These are phyloP conservation scores for Euphorbia pulcherrima DNA, from an alignment of 345 rosid species.

Conservation along the genomic window DNA sequence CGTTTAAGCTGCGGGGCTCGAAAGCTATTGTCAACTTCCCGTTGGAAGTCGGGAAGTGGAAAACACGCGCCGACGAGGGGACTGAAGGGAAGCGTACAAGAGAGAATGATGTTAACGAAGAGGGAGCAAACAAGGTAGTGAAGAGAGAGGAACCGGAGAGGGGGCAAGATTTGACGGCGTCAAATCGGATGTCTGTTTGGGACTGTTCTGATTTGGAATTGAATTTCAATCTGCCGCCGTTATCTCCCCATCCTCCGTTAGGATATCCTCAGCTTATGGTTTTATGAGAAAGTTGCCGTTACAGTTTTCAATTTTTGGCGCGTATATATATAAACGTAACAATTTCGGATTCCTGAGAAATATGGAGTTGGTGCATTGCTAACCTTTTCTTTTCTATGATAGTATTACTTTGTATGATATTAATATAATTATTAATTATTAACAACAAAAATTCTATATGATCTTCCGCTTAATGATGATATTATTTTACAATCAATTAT, in stretches of 20 bases:
- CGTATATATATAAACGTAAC: background rate
- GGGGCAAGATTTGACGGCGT: constrained; percentile 39
- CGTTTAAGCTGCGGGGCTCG: constrained; percentile 71
- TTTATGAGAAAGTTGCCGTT: constrained; percentile 2
- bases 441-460: too few relatives aligned
- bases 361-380: too few relatives aligned
- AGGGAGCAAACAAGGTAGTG: constrained; percentile 14
- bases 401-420: too few relatives aligned
- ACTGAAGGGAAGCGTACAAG: constrained; percentile 41
- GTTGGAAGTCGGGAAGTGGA: constrained; percentile 50
- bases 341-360: too few relatives aligned
- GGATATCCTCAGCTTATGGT: constrained; percentile 23
- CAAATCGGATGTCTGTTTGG: constrained; percentile 37
- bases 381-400: too few relatives aligned
- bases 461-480: too few relatives aligned
- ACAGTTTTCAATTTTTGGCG: background rate
- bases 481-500: too few relatives aligned
- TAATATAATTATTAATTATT: too few relatives aligned
- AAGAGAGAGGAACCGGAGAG: constrained; percentile 28
- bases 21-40: constrained; percentile 90
- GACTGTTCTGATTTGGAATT: constrained; percentile 19
- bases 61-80: constrained; percentile 22
- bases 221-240: constrained; percentile 18
- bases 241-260: constrained; percentile 16
- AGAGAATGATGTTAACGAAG: constrained; percentile 17